Percentiles rank a stretch among this genome's conserved stretches.
Conservation (phyloP, 2,329 filamentous ascomycete genomes). For the Aspergillus sp. region DNA sequence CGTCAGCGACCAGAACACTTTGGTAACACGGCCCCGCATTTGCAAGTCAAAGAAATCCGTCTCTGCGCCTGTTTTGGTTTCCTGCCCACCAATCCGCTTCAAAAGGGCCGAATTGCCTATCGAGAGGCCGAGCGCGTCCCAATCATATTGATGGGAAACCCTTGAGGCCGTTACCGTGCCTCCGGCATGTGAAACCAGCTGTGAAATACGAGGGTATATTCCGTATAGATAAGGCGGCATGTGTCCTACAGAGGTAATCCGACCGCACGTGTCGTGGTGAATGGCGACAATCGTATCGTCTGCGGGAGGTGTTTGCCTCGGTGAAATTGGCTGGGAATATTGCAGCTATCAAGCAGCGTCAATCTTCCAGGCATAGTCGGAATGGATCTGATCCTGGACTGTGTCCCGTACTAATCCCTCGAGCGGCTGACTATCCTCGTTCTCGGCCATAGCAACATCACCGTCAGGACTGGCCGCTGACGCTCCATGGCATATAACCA, state of each 20-base stretch:
- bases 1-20: neutral
- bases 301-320: neutral
- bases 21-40: neutral
- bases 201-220: neutral
- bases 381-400: slow-evolving; percentile 56
- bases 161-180: neutral
- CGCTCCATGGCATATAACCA: slow-evolving; percentile 61
- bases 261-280: neutral
- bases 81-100: neutral
- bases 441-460: slow-evolving; percentile 48
- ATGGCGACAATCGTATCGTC: neutral
- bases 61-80: neutral
- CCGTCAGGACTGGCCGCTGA: slow-evolving; percentile 37
- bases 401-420: slow-evolving; percentile 62
- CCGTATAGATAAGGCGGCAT: neutral
- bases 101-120: neutral
- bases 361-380: slow-evolving; percentile 41
- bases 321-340: neutral
- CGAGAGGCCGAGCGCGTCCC: neutral
- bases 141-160: neutral
- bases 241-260: neutral
- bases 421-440: slow-evolving; percentile 46
- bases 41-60: neutral
- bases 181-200: neutral
- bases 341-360: slow-evolving; percentile 30